Percentiles rank a stretch among this genome's conserved stretches.
Evolutionary conservation across 805 yeast species (phyloP).

Genomic region (Barnettozyma vustinii): DNA sequence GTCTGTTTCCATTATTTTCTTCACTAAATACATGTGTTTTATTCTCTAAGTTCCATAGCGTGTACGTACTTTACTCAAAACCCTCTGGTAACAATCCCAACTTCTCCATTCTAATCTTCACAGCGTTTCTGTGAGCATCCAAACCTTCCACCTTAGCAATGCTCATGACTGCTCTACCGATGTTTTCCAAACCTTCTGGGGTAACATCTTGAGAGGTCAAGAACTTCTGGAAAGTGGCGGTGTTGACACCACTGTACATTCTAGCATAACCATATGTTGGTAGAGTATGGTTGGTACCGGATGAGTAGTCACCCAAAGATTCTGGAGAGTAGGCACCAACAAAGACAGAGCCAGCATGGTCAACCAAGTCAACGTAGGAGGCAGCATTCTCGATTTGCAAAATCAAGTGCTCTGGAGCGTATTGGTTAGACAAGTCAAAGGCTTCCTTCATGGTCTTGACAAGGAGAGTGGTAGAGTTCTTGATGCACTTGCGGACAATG

Average conservation of each 20-base stretch:
- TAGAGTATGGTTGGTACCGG: constrained; percentile 97
- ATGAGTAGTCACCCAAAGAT: constrained; percentile 96
- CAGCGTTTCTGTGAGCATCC: constrained; percentile 97
- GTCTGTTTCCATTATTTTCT: no score
- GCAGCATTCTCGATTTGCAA: constrained; percentile 81
- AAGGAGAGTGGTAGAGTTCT: constrained; percentile 78
- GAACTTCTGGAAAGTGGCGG: constrained; percentile 91
- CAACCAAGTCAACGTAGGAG: constrained; percentile 62
- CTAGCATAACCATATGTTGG: constrained; percentile 99
- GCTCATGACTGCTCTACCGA: constrained; percentile 95
- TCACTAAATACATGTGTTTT: not conserved
- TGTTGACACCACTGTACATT: constrained; percentile 96
- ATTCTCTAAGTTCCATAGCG: not conserved
- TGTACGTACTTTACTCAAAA: constrained; percentile 23
- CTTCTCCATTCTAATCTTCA: constrained; percentile 83
- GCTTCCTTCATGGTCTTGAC: constrained; percentile 76
- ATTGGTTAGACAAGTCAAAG: constrained; percentile 76
- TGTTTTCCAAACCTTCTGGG: constrained; percentile 74
- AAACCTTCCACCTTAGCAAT: constrained; percentile 95
- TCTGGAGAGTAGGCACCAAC: constrained; percentile 97
- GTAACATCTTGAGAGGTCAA: constrained; percentile 91
- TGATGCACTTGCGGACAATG: constrained; percentile 85
- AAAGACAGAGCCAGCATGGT: constrained; percentile 94
- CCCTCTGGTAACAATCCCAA: constrained; percentile 46
- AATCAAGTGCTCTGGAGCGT: constrained; percentile 98